Conservation (phyloP, 768 basidiomycete species). For the Guyanaporus albipodus region DNA sequence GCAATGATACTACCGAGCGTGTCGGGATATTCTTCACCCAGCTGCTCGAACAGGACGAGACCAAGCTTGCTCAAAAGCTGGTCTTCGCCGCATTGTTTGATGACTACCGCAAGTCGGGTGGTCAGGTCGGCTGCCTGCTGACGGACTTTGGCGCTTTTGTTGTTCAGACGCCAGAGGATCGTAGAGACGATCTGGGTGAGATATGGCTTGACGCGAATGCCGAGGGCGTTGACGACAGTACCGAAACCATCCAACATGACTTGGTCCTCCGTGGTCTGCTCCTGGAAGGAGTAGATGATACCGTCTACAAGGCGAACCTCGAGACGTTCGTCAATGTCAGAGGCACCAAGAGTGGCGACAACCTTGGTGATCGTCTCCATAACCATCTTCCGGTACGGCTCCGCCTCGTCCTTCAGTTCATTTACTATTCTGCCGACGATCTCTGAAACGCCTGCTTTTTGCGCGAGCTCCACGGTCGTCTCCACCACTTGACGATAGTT, state of each 20-base stretch:
- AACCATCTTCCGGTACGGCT: conserved; percentile 97
- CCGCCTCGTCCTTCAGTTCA: conserved; percentile 53
- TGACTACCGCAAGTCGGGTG: conserved; percentile 91
- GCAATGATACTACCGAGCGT: conserved; percentile 99
- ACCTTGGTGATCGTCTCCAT: conserved; percentile 99
- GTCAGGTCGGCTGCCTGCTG: conserved; percentile 99
- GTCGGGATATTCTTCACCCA: conserved; percentile 99
- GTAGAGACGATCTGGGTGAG: conserved; percentile 99
- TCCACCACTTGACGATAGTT: conserved; percentile 98
- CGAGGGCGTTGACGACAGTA: conserved; percentile 94
- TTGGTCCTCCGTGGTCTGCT: conserved; percentile 98
- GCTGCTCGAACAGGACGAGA: conserved; percentile 94
- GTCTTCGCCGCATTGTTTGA: conserved; percentile 98
- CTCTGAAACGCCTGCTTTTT: conserved; percentile 94
- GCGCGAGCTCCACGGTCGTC: conserved; percentile 96
- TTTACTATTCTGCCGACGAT: conserved; percentile 83
- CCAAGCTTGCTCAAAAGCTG: conserved; percentile 94
- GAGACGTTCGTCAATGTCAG: conserved; percentile 93
- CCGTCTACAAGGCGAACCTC: conserved; percentile 95
- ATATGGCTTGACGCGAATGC: conserved; percentile 96
- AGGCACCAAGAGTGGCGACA: conserved; percentile 88
- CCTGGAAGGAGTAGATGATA: conserved; percentile 99
- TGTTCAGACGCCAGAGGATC: conserved; percentile 98
- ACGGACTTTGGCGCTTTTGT: conserved; percentile 98
- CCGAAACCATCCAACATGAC: conserved; percentile 99